Conservation (phyloP, 352 stramenopile species). For the Globisporangium paroecandrum region DNA sequence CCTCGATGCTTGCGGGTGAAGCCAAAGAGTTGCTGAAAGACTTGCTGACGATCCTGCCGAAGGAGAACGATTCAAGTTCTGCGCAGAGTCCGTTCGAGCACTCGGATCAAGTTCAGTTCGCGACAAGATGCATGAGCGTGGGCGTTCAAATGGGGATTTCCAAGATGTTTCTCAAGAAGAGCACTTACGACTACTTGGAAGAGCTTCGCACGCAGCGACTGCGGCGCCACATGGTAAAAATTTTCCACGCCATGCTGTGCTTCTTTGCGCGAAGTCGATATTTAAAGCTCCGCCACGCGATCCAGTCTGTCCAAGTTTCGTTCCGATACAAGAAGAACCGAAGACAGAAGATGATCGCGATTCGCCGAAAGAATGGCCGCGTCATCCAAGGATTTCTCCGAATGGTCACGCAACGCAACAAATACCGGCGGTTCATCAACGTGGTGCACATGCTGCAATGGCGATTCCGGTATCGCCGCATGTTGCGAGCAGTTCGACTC, state of each 20-base stretch:
- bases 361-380: slow-evolving; percentile 39
- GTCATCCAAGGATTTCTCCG: slow-evolving; percentile 57
- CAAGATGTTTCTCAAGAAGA: slow-evolving; percentile 95
- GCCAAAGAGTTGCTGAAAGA: slow-evolving; percentile 77
- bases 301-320: slow-evolving; percentile 49
- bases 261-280: slow-evolving; percentile 52
- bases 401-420: slow-evolving; percentile 47
- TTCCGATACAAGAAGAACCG: slow-evolving; percentile 57
- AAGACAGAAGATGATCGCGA: slow-evolving; percentile 31
- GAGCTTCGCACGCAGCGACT: slow-evolving; percentile 72
- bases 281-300: slow-evolving; percentile 49
- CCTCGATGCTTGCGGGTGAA: slow-evolving; percentile 45
- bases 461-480: slow-evolving; percentile 54
- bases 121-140: slow-evolving; percentile 49
- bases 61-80: slow-evolving; percentile 71
- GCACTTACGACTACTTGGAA: slow-evolving; percentile 90
- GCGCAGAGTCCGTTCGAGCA: slow-evolving; percentile 70
- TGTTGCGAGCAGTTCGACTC: slow-evolving; percentile 21
- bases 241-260: slow-evolving; percentile 68
- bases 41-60: slow-evolving; percentile 89
- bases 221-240: slow-evolving; percentile 68
- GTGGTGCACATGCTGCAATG: slow-evolving; percentile 68
- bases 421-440: slow-evolving; percentile 47
- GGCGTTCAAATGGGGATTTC: slow-evolving; percentile 91
- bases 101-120: slow-evolving; percentile 66